Base-by-base conservation (phyloP, 2,329 filamentous ascomycete species). In the Trichoderma hamatum region DNA sequence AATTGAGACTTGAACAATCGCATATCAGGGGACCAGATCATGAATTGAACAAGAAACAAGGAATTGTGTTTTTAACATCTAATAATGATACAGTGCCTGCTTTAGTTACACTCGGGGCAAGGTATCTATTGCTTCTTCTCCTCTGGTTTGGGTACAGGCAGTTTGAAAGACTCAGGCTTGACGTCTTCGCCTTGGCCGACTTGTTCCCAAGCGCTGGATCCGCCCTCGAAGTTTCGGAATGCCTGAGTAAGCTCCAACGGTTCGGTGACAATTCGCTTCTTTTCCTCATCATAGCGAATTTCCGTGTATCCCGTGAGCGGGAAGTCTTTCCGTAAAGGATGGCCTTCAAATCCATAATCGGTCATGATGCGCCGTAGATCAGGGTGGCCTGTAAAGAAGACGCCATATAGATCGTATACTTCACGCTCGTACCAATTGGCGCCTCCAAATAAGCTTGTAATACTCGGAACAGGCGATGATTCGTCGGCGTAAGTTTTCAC, bases 401-500 rank as follows among this genome's bases (percentile, higher is more conserved):
- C 94, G 72, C 96, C 96, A 78, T 97, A 99, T 76, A 99, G 82
- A 81, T 99, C 96, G 83, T 98, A 98, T 28, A 97, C 94, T 83
- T 99, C 96, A 74, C 96, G 89, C 85, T 99, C 96, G 80, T 96
- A 98, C 96, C 96, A 99, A 82, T 98, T 96, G 76, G 96, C 96
- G 70, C 96, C 96, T 78, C 97, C 94, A 80, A 92, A 99, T 55
- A 99, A 86, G 71, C 87, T 83, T 60, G 91, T 94, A 74, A 97
- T 86, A 80, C 92, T 96, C 51, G 96, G 96, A 0, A 99, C 93
- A 1, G 96, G 94, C 5, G 93, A 93, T 9, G 93, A 92, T 84
- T 99, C 96, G 78, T 99, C 95, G 76, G 95, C 94, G 80, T 99
- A 99, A 59, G 96, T 99, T 90, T 99, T 99, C 78, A 99, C 94